Evolutionary conservation across 2,329 filamentous ascomycete genomes (phyloP).

Genomic region (Xylariaceae sp.): DNA sequence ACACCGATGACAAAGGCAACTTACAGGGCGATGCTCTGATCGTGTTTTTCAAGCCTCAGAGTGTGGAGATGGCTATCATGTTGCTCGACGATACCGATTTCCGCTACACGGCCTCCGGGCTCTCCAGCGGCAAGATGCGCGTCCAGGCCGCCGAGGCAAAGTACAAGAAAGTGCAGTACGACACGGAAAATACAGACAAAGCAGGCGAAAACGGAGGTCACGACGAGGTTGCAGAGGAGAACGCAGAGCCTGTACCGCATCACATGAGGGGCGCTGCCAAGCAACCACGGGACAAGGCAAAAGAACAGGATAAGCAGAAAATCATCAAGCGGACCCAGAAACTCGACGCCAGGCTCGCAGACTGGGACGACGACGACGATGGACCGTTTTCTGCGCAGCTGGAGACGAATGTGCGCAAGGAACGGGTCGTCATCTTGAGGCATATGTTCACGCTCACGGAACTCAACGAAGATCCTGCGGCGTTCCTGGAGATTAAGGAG

Average conservation of each 20-base stretch:
- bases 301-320: conserved; percentile 75
- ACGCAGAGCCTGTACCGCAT: conserved; percentile 9
- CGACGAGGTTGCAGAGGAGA: conserved; percentile 5
- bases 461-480: conserved; percentile 78
- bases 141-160: conserved; percentile 84
- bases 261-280: conserved; percentile 41
- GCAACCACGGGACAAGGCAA: conserved; percentile 42
- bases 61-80: conserved; percentile 80
- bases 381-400: conserved; percentile 46
- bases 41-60: conserved; percentile 92
- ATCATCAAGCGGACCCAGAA: conserved; percentile 90
- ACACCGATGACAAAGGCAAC: conserved; percentile 71
- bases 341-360: conserved; percentile 83
- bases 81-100: conserved; percentile 81
- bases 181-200: conserved; percentile 31
- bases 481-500: conserved; percentile 86
- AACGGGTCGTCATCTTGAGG: conserved; percentile 81
- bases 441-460: conserved; percentile 90
- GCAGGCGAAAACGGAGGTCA: conserved; percentile 10
- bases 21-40: conserved; percentile 94
- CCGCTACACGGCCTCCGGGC: conserved; percentile 54
- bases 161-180: conserved; percentile 84
- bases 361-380: conserved; percentile 87
- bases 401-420: conserved; percentile 53
- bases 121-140: conserved; percentile 62